Evolutionary conservation across 2,329 filamentous ascomycete species (phyloP).

Genomic region (Aspergillus sp.): DNA sequence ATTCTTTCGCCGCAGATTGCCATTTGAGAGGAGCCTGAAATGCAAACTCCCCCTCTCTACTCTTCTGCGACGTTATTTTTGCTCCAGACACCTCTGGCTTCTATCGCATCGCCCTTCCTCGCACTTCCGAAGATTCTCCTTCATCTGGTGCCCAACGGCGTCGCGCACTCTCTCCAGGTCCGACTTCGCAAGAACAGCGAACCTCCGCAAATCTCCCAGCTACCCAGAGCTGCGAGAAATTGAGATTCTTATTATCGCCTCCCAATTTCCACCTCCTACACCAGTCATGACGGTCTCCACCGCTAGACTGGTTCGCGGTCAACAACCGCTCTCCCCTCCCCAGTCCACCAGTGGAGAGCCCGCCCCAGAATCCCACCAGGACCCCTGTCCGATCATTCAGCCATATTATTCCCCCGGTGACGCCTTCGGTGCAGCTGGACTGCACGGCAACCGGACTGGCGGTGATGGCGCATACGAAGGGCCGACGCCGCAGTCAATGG

Average conservation of each 20-base stretch:
- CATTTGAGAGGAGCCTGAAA: slow-evolving; percentile 1
- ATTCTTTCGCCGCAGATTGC: not conserved
- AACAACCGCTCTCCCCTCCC: slow-evolving; percentile 29
- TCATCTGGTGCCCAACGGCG: not conserved
- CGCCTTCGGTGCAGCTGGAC: slow-evolving; percentile 3
- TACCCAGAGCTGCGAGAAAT: not conserved
- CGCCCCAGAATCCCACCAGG: slow-evolving; percentile 14
- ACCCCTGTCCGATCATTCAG: slow-evolving; percentile 14
- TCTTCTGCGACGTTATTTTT: not conserved
- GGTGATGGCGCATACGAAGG: slow-evolving; percentile 10
- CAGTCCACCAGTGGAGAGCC: slow-evolving; percentile 25
- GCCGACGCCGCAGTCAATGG: slow-evolving; percentile 15
- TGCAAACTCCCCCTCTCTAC: not conserved
- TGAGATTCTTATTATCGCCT: not conserved
- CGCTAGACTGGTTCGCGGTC: slow-evolving; percentile 17
- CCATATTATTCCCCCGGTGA: slow-evolving; percentile 11
- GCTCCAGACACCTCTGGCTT: not conserved
- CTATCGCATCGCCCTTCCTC: not conserved
- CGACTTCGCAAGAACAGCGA: not conserved
- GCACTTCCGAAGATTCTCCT: not conserved
- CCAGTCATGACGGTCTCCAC: slow-evolving; percentile 9
- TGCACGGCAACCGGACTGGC: slow-evolving; percentile 2
- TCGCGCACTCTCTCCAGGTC: not conserved
- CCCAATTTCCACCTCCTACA: not conserved
- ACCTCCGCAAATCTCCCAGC: not conserved